Base-by-base conservation (phyloP, 306 rosid species). In the Fragaria ananassa region DNA sequence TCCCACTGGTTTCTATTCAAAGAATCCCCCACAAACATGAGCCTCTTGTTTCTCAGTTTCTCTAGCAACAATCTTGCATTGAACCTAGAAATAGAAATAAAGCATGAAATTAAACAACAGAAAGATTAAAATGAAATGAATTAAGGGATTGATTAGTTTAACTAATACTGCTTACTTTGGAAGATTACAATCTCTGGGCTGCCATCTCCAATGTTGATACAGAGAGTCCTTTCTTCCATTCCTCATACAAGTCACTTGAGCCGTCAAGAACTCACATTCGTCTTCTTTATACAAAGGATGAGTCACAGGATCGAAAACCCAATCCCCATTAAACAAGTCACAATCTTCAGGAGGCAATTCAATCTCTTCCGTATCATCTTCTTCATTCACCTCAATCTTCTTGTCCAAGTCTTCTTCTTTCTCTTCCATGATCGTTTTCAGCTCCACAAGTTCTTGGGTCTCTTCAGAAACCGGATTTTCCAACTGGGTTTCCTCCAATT, bases 1-100 rank as follows among this genome's bases (percentile, higher is more conserved):
- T 95, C 99, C 99, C 99, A 95, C 68, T 95, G 99, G 81, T 95
- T 95, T 66, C 99, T 84, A 56, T 95, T 95, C 90, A 95, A 46
- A 0, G 99, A 95, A 67, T 95, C 99, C 79, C 99, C 99, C 45
- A 95, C 99, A 81, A 95, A 95, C 99, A 95, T 90, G 18, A 95
- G 89, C 88, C 97, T 95, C 90, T 92, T 95, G 81, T 90, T 92
- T 80, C 97, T 90, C 51, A 95, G 83, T 74, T 95, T 95, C 88
- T 95, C 92, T 35, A 95, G 89, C 81, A 95, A 76, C 74, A 90
- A 73, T 71, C 87, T 92, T 15, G 99, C 90, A 78, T 88, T 92
- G 83, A 90, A 95, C 90, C 99, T 95, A 70, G 56, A 19, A 2
- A 46, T 44, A 1, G 31, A 70, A 21, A 64, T 9, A 42, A 42